Conservation (phyloP, 495 filamentous ascomycete genomes). For the Podospora pseudopauciseta region DNA sequence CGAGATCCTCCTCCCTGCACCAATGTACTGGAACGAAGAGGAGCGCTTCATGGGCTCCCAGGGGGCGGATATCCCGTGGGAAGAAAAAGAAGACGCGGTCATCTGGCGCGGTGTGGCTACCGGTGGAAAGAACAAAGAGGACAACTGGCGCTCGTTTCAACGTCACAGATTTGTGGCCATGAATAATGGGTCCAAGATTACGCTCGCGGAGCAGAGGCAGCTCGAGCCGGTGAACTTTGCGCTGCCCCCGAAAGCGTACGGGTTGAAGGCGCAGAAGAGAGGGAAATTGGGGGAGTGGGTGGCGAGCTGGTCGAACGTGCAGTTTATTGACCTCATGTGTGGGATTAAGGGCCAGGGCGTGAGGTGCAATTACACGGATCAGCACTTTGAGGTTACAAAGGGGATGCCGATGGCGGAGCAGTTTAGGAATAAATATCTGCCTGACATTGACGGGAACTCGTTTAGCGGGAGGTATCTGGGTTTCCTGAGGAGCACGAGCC, state of each 20-base stretch:
- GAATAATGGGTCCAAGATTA: conserved; percentile 60
- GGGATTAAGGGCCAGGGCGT: conserved; percentile 14
- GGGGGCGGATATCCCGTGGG: conserved; percentile 49
- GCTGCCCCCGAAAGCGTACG: conserved; percentile 39
- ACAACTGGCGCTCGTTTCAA: conserved; percentile 69
- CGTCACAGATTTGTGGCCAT: conserved; percentile 70
- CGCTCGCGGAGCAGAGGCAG: conserved; percentile 34
- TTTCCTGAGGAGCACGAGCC: conserved; percentile 59
- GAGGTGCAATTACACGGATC: conserved; percentile 48
- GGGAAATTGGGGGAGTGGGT: conserved; percentile 37
- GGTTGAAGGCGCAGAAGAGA: conserved; percentile 21
- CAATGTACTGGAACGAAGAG: conserved; percentile 71
- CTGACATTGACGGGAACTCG: conserved; percentile 70
- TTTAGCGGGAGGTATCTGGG: conserved; percentile 69
- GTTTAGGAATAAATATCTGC: conserved; percentile 59
- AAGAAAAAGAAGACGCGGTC: conserved; percentile 49
- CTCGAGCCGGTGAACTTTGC: conserved; percentile 34
- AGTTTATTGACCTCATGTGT: conserved; percentile 46
- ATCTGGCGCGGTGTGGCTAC: conserved; percentile 71
- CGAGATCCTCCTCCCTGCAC: conserved; percentile 73
- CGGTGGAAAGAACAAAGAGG: conserved; percentile 58
- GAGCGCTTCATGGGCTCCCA: conserved; percentile 63
- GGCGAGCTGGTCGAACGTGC: conserved; percentile 34
- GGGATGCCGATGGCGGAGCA: conserved; percentile 50
- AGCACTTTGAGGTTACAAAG: conserved; percentile 39